These are phyloP conservation scores for Excoecaria agallocha DNA, from an alignment of 345 rosid species.

Conservation along the genomic window DNA sequence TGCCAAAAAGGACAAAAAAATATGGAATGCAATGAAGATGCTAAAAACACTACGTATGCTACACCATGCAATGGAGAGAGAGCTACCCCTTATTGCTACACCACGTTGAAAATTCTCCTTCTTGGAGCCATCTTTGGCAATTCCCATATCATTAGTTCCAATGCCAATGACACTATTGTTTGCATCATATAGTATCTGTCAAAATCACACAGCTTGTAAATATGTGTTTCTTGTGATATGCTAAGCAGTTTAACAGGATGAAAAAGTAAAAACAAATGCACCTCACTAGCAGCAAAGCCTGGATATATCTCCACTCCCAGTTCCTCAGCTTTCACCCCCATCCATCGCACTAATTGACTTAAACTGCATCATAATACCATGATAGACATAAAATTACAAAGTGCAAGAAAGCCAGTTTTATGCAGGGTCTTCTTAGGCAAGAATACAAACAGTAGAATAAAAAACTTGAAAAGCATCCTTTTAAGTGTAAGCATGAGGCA, in stretches of 20 bases:
- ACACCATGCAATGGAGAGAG: conserved; percentile 9
- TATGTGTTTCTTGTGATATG: conserved; percentile 17
- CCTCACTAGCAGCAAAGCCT: conserved; percentile 95
- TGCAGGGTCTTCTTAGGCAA: background rate
- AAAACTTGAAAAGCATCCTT: background rate
- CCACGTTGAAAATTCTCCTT: conserved; percentile 86
- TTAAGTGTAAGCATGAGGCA: background rate
- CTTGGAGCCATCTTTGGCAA: conserved; percentile 83
- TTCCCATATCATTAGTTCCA: conserved; percentile 95
- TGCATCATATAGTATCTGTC: conserved; percentile 68
- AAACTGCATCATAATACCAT: conserved; percentile 45
- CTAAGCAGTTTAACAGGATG: background rate
- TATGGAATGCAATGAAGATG: background rate
- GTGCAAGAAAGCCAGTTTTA: background rate
- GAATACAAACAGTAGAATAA: background rate
- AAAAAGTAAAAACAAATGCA: conserved; percentile 23
- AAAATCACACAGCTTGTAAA: conserved; percentile 20
- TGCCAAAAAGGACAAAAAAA: background rate
- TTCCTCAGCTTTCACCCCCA: conserved; percentile 94
- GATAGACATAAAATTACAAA: background rate
- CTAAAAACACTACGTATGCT: background rate
- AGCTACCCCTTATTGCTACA: conserved; percentile 70
- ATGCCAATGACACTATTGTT: conserved; percentile 69
- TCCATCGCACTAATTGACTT: conserved; percentile 85
- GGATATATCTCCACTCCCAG: conserved; percentile 95